These are phyloP conservation scores for Colletotrichum sp. DNA, from an alignment of 2,329 filamentous ascomycete species.

Conservation along the genomic window DNA sequence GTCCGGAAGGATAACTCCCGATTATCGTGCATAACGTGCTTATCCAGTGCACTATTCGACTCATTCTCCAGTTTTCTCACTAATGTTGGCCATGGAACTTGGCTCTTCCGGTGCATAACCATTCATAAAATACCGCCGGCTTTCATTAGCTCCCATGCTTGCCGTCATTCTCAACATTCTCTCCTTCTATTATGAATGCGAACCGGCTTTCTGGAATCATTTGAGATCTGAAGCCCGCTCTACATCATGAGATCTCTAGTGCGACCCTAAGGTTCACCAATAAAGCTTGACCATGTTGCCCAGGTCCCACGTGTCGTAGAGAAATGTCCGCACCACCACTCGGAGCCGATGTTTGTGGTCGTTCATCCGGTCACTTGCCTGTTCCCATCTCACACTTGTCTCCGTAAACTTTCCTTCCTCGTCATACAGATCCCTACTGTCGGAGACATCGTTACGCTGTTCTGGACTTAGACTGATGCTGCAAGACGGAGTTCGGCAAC, in stretches of 20 bases:
- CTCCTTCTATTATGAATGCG: neutral
- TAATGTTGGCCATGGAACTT: neutral
- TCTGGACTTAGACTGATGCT: rapidly evolving
- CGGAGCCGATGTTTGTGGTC: neutral
- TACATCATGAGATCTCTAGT: neutral
- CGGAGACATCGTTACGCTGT: neutral
- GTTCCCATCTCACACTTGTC: neutral
- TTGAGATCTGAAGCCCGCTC: neutral
- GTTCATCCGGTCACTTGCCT: neutral
- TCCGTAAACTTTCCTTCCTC: neutral
- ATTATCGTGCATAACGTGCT: neutral
- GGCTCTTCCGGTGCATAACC: neutral
- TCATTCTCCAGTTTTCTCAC: neutral
- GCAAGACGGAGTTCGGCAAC: neutral
- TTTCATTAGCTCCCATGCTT: neutral
- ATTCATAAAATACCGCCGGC: neutral
- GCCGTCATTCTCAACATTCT: neutral
- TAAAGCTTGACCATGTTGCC: neutral
- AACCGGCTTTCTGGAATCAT: neutral
- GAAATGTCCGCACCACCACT: neutral
- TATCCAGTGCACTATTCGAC: neutral
- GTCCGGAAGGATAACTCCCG: neutral
- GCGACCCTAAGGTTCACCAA: neutral
- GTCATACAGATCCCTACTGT: neutral
- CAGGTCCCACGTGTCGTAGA: neutral